A percentile compares a stretch with the other conserved stretches of the same genome.
Evolutionary conservation across 805 yeast genomes (phyloP).

Genomic region (Tetrapisispora phaffii): DNA sequence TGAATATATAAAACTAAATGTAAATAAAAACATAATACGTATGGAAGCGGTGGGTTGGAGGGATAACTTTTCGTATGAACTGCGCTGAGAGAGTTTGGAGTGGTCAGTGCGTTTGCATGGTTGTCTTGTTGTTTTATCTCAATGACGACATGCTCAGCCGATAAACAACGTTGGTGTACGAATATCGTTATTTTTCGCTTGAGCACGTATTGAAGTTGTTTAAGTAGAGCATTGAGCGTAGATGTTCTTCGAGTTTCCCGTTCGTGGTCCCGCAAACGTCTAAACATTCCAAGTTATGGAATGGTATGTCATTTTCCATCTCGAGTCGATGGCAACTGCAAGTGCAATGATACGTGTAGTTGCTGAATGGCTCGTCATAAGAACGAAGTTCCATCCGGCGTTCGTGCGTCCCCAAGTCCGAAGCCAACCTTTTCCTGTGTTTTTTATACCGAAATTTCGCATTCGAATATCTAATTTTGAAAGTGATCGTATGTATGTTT

Average conservation of each 20-base stretch:
- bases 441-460: not conserved
- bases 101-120: no score
- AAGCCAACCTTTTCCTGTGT: not conserved
- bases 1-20: no score
- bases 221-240: not conserved
- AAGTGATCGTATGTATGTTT: not conserved
- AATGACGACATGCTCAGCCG: no score
- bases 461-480: not conserved
- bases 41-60: no score
- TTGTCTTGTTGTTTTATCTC: no score
- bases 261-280: not conserved
- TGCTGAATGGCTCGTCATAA: not conserved
- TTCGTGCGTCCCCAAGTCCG: not conserved
- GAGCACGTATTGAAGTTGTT: no score
- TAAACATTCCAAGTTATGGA: constrained; percentile 1
- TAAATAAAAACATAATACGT: no score
- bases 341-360: not conserved
- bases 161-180: no score
- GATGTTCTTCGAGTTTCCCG: not conserved
- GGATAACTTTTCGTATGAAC: no score
- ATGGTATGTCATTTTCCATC: not conserved
- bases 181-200: no score
- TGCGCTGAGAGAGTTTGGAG: no score
- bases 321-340: not conserved
- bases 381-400: not conserved